phyloP scores from a whole-genome alignment of 2,329 filamentous ascomycete genomes.

The Zymoseptoria pseudotritici region DNA sequence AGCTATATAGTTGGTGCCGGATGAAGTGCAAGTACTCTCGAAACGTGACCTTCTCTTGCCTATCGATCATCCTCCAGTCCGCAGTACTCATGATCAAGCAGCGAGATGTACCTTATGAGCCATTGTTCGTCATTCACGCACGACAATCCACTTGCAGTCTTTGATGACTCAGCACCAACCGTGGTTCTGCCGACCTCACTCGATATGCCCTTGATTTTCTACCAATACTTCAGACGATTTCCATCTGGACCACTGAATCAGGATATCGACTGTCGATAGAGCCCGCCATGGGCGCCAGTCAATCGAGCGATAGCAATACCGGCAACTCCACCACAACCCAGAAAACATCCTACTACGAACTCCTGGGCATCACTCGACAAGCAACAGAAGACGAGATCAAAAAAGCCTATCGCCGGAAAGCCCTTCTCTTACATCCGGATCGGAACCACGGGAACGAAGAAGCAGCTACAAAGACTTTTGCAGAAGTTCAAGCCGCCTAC shows the following conservation, averaged over 20 bases:
- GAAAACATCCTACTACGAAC: conserved; percentile 79
- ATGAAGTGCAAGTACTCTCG: no score
- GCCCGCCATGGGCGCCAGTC: conserved; percentile 39
- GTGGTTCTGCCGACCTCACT: neutral
- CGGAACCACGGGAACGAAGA: conserved; percentile 84
- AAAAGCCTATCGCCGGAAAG: conserved; percentile 83
- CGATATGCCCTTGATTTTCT: neutral
- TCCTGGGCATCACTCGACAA: conserved; percentile 64
- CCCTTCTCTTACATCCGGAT: conserved; percentile 89
- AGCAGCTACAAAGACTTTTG: conserved; percentile 74
- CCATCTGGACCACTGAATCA: neutral
- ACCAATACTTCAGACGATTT: neutral
- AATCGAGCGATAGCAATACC: conserved; percentile 31
- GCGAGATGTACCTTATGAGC: neutral
- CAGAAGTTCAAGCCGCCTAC: conserved; percentile 87
- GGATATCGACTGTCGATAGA: neutral
- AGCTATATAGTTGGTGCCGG: no score
- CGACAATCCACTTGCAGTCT: neutral
- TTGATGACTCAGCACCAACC: neutral
- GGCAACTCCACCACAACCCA: conserved; percentile 22
- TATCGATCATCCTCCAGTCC: no score
- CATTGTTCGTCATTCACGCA: neutral
- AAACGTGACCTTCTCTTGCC: no score
- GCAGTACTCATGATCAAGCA: no score
- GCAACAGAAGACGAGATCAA: conserved; percentile 89